Conservation (phyloP, 176 grass and related monocot genomes). For the Juncus effusus region DNA sequence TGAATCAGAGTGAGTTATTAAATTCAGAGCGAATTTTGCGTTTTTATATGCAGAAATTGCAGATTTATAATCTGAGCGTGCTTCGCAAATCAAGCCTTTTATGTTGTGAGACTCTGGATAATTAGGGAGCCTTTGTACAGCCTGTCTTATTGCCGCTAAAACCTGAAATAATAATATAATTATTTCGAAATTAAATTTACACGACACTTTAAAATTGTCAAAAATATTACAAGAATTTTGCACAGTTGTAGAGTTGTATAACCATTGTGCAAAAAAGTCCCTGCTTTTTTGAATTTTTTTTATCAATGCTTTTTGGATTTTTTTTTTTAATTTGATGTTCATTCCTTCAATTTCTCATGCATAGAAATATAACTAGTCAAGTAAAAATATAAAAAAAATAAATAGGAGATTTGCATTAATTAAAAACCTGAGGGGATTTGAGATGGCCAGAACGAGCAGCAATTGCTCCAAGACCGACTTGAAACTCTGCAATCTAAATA, state of each 20-base stretch:
- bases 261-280: too few relatives aligned
- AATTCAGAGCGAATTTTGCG: conserved; percentile 52
- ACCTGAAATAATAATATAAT: conserved; percentile 33
- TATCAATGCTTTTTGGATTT: too few relatives aligned
- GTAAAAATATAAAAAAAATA: background rate
- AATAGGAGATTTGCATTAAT: background rate
- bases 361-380: too few relatives aligned
- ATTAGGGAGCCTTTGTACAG: conserved; percentile 69
- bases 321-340: too few relatives aligned
- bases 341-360: too few relatives aligned
- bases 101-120: conserved; percentile 84
- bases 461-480: conserved; percentile 85
- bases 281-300: too few relatives aligned
- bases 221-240: too few relatives aligned
- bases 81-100: conserved; percentile 81
- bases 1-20: conserved; percentile 36
- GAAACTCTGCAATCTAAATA: conserved; percentile 71
- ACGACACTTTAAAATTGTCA: too few relatives aligned
- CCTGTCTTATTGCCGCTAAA: conserved; percentile 75
- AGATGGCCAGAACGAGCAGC: conserved; percentile 60
- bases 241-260: too few relatives aligned
- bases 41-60: conserved; percentile 59
- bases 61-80: conserved; percentile 62
- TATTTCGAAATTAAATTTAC: too few relatives aligned
- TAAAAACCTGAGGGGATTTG: conserved; percentile 66